Conservation (phyloP, 2,329 filamentous ascomycete genomes). For the Cladosporium sp. region DNA sequence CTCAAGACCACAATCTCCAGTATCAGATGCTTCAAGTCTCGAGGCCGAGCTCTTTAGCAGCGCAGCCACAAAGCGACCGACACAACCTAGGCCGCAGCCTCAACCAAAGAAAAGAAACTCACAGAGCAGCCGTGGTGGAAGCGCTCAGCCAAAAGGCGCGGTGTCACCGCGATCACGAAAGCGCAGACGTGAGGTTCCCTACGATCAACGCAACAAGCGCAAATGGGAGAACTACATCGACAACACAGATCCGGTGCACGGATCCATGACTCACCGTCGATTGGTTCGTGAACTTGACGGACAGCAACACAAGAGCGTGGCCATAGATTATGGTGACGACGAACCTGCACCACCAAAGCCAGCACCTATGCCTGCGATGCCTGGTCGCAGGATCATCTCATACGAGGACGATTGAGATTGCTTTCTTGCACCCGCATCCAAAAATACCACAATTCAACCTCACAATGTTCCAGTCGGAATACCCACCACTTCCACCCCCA, state of each 20-base stretch:
- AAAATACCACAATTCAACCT: too few species aligned
- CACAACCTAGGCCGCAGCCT: slow-evolving; percentile 5
- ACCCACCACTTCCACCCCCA: background rate
- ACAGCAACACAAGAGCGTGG: slow-evolving; percentile 39
- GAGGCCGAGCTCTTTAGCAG: slow-evolving; percentile 26
- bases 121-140: slow-evolving; percentile 26
- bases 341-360: background rate
- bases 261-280: slow-evolving; percentile 45
- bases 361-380: background rate
- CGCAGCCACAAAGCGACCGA: slow-evolving; percentile 18
- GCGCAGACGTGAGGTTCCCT: slow-evolving; percentile 31
- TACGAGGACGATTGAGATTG: background rate
- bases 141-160: background rate
- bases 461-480: too few species aligned
- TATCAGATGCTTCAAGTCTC: slow-evolving; percentile 30
- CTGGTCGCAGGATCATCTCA: background rate
- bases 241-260: slow-evolving; percentile 38
- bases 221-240: slow-evolving; percentile 40
- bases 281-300: slow-evolving; percentile 47
- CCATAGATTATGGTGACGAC: slow-evolving; percentile 48
- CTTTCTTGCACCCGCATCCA: background rate
- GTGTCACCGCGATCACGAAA: slow-evolving; percentile 12
- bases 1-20: slow-evolving; percentile 21
- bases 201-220: slow-evolving; percentile 36
- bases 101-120: slow-evolving; percentile 21